Evolutionary conservation across 2,329 filamentous ascomycete genomes (phyloP).

Genomic region (Colletotrichum costaricense): DNA sequence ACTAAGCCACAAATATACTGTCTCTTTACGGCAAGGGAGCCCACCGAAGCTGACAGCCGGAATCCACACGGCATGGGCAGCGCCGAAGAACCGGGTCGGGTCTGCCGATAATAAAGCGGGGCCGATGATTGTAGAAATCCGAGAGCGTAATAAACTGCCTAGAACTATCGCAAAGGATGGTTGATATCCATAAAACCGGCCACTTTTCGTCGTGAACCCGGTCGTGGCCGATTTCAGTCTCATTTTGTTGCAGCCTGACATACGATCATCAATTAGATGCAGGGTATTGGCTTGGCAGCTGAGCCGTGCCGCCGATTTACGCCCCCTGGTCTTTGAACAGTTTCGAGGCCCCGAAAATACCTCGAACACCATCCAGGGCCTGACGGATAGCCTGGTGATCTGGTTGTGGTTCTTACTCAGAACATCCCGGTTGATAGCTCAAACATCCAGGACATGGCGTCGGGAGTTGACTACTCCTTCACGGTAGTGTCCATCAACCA

Average conservation of each 20-base stretch:
- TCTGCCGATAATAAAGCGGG: not conserved
- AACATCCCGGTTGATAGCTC: conserved; percentile 17
- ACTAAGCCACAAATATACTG: not conserved
- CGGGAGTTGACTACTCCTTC: not conserved
- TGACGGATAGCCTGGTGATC: not conserved
- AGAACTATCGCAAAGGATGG: not conserved
- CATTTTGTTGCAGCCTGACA: not conserved
- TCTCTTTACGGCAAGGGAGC: not conserved
- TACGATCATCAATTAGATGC: not conserved
- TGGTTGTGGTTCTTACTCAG: not conserved
- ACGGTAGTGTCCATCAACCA: not conserved
- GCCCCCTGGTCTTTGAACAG: not conserved
- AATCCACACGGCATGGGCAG: not conserved
- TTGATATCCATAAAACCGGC: not conserved
- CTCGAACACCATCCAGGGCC: not conserved
- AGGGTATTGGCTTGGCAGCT: conserved; percentile 29
- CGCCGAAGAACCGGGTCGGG: not conserved
- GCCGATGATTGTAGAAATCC: not conserved
- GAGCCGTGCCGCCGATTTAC: not conserved
- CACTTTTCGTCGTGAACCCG: not conserved
- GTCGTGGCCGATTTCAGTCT: not conserved
- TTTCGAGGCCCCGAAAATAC: conserved; percentile 8
- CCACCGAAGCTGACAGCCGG: not conserved
- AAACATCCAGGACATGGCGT: not conserved
- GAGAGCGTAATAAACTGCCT: not conserved